Evolutionary conservation across 331 rosid species (phyloP), one percentile per base, ranked within the genome.

Genomic region (Quercus lobata): DNA sequence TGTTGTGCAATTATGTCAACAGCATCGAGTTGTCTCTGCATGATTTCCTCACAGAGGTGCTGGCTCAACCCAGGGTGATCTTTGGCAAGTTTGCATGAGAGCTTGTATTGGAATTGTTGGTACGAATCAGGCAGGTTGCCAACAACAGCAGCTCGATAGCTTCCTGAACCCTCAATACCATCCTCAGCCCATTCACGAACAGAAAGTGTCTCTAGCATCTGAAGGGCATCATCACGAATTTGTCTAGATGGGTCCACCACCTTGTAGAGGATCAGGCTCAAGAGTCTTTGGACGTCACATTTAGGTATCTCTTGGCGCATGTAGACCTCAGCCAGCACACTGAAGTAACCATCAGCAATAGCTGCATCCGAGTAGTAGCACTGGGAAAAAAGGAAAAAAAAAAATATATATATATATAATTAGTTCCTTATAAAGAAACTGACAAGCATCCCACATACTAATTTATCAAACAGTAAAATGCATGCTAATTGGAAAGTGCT

Each of bases 161-260:
- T 89, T 83, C 98, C 99, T 19, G 98, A 89, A 68, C 93, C 93
- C 83, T 96, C 99, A 58, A 91, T 78, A 75, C 97, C 97, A 91
- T 96, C 98, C 87, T 89, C 98, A 57, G 99, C 99, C 99, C 99
- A 96, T 70, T 92, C 97, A 17, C 98, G 97, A 68, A 87, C 91
- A 87, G 99, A 96, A 66, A 96, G 98, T 25, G 99, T 96, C 89
- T 96, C 98, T n/a, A 96, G 94, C 99, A 96, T 96, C 88, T 96
- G 98, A 84, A 96, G 98, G 82, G 99, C 99, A 86, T 93, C 99
- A 76, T 93, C 99, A 75, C 99, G 97, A 79, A 96, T 96, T 85
- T 92, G 97, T 80, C 98, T 90, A 49, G 97, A 89, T 86, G 99
- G 99, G 81, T 96, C 99, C 77, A 96, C 99, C 75, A 96, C 99